These are phyloP conservation scores for Alnus rubra DNA, from an alignment of 306 rosid genomes.

Conservation along the genomic window DNA sequence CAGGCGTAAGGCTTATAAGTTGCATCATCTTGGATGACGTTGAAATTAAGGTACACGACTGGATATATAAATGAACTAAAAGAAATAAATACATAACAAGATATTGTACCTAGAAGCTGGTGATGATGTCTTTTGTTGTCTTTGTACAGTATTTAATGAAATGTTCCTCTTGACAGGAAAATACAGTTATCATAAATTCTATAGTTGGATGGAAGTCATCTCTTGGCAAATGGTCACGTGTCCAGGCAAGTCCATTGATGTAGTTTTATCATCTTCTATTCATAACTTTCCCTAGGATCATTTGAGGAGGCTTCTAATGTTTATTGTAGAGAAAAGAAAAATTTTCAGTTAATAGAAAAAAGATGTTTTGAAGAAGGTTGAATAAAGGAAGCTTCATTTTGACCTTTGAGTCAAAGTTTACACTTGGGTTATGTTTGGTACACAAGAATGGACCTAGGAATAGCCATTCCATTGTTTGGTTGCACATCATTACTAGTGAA, in stretches of 20 bases:
- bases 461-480: too few relatives aligned
- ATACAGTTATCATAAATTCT: constrained; percentile 80
- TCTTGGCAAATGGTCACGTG: constrained; percentile 87
- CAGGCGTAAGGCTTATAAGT: constrained; percentile 86
- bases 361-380: not conserved
- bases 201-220: constrained; percentile 98
- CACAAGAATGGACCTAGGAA: too few relatives aligned
- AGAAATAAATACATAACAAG: not conserved
- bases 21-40: constrained; percentile 88
- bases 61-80: not conserved
- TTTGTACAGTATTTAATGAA: not conserved
- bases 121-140: not conserved
- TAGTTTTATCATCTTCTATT: not conserved
- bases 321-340: not conserved
- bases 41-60: constrained; percentile 72
- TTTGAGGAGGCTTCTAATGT: not conserved
- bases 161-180: constrained; percentile 57
- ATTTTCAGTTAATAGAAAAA: not conserved
- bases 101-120: not conserved
- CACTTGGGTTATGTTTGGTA: not conserved
- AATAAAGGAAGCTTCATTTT: constrained; percentile 3
- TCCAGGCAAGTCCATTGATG: constrained; percentile 63
- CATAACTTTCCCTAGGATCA: not conserved
- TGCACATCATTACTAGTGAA: too few relatives aligned
- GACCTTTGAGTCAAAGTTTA: not conserved